These are phyloP conservation scores for Cymbidium sinense DNA, from an alignment of 106 monocot genomes.

Conservation along the genomic window DNA sequence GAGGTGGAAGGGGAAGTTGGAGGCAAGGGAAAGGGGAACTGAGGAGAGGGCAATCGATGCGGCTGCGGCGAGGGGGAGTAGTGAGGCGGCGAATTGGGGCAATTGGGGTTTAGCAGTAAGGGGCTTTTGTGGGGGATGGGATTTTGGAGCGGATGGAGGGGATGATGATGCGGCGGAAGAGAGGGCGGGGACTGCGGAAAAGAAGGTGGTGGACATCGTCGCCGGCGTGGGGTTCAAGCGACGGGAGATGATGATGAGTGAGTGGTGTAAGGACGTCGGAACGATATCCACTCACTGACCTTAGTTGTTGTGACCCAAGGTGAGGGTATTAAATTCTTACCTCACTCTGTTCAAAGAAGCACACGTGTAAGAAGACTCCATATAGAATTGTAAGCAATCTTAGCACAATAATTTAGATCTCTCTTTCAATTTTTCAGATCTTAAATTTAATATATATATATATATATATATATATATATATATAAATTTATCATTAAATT, in stretches of 20 bases:
- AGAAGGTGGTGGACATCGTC: slow-evolving; percentile 7
- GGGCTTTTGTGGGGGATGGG: slow-evolving; percentile 4
- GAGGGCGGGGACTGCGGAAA: slow-evolving; percentile 5
- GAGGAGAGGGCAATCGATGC: slow-evolving; percentile 29
- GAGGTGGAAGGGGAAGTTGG: slow-evolving; percentile 30
- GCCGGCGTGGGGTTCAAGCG: not conserved
- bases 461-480: no score
- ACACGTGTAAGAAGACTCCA: no score
- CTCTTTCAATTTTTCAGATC: no score
- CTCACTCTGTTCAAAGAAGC: no score
- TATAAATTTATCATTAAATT: no score
- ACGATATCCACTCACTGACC: not conserved
- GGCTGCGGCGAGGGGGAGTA: slow-evolving; percentile 28
- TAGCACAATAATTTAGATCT: no score
- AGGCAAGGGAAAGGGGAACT: slow-evolving; percentile 10
- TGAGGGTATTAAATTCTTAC: no score
- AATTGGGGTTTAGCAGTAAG: slow-evolving; percentile 10
- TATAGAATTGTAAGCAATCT: no score
- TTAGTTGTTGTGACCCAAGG: no score
- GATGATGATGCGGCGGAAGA: slow-evolving; percentile 7
- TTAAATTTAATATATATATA: no score
- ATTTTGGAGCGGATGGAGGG: not conserved
- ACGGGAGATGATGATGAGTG: not conserved
- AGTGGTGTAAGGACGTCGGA: not conserved
- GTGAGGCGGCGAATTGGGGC: slow-evolving; percentile 22